Conservation (phyloP, 169 alveolate species). For the Cryptosporidium canis region DNA sequence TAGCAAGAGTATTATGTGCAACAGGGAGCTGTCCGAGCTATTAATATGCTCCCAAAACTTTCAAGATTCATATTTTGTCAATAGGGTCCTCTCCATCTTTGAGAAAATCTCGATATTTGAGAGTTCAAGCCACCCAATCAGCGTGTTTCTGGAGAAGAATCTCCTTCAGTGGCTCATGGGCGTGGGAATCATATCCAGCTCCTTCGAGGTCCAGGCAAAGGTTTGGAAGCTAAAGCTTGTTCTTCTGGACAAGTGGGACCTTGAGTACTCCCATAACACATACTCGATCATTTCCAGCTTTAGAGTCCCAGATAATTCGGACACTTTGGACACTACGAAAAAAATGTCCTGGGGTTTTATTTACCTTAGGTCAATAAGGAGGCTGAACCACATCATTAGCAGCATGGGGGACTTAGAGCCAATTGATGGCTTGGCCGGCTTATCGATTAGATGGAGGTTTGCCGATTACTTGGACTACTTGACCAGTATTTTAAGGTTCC, state of each 20-base stretch:
- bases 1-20: conserved; percentile 6
- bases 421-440: not conserved
- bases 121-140: conserved; percentile 21
- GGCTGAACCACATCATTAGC: not conserved
- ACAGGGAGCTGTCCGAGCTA: not conserved
- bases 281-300: conserved; percentile 25
- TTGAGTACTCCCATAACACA: conserved; percentile 5
- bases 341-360: conserved; percentile 29
- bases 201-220: conserved; percentile 22
- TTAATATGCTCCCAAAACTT: not conserved
- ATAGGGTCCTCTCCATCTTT: conserved; percentile 11
- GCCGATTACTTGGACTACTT: conserved; percentile 15
- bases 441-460: conserved; percentile 8
- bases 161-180: conserved; percentile 28
- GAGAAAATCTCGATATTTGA: conserved; percentile 21
- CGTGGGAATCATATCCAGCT: conserved; percentile 16
- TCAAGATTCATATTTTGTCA: conserved; percentile 42
- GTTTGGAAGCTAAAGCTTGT: conserved; percentile 36
- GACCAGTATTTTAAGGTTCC: conserved; percentile 4
- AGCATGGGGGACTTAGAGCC: not conserved
- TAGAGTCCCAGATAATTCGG: not conserved
- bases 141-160: not conserved
- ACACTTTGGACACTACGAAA: not conserved
- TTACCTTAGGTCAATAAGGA: not conserved
- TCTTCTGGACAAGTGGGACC: conserved; percentile 45